These are phyloP conservation scores for Colletotrichum sp. DNA, from an alignment of 2,329 filamentous ascomycete genomes.

Conservation along the genomic window DNA sequence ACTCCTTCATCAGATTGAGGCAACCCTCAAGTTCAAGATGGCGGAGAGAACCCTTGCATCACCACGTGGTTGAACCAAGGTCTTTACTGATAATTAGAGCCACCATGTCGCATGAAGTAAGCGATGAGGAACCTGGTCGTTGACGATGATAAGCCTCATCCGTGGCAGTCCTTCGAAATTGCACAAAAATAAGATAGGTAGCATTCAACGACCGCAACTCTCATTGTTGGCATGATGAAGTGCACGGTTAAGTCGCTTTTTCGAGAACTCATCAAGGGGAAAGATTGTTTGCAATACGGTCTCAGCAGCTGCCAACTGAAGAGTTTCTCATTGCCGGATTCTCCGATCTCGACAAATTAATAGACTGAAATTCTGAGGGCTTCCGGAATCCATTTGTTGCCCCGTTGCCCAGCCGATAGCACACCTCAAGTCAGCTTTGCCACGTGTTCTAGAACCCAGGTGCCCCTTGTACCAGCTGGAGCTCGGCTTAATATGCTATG, in stretches of 20 bases:
- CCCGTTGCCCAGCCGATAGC: neutral
- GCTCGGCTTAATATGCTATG: neutral
- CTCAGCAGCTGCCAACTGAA: neutral
- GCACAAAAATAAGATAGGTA: neutral
- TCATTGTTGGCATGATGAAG: rapidly evolving
- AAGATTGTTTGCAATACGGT: neutral
- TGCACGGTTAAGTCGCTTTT: neutral
- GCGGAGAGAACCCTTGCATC: neutral
- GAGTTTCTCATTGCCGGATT: neutral
- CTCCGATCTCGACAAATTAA: neutral
- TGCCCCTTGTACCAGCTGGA: neutral
- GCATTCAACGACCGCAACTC: neutral
- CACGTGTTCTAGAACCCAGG: neutral
- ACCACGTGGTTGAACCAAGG: neutral
- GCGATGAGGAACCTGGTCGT: neutral
- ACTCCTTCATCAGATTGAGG: neutral
- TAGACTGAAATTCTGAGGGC: neutral
- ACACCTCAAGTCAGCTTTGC: neutral
- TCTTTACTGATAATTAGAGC: neutral
- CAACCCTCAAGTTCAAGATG: neutral
- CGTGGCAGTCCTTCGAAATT: neutral
- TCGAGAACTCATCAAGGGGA: rapidly evolving
- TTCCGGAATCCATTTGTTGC: neutral
- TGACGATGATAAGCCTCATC: neutral
- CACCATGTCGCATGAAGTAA: neutral